Percentiles rank a stretch among this genome's conserved stretches.
These are phyloP conservation scores for Penicillium sp. DNA, from an alignment of 2,329 filamentous ascomycete species.

Conservation along the genomic window DNA sequence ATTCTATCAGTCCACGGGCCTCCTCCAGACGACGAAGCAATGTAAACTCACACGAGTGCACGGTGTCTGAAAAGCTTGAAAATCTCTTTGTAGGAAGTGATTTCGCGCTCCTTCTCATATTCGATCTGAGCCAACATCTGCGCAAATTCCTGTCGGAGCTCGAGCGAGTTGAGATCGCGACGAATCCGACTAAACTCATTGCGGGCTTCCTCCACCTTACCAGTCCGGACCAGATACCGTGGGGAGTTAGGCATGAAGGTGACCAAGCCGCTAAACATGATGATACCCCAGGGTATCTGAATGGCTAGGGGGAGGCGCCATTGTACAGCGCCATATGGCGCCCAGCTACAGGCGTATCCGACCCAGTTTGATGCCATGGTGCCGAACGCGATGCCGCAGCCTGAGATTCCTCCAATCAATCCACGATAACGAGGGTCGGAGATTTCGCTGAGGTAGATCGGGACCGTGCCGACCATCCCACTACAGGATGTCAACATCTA, in stretches of 20 bases:
- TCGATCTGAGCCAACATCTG: constrained; percentile 61
- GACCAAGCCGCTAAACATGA: constrained; percentile 58
- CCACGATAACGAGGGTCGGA: constrained; percentile 55
- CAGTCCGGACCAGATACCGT: constrained; percentile 57
- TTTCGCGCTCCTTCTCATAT: constrained; percentile 62
- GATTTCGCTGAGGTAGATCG: constrained; percentile 62
- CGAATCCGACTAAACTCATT: constrained; percentile 55
- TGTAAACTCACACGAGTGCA: constrained; percentile 50
- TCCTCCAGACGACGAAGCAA: not conserved
- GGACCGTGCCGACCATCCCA: constrained; percentile 57
- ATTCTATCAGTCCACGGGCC: constrained; percentile 16
- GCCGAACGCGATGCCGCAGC: constrained; percentile 60
- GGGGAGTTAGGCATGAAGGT: constrained; percentile 64
- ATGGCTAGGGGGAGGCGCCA: constrained; percentile 62
- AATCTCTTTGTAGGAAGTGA: constrained; percentile 58
- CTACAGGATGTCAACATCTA: constrained; percentile 29
- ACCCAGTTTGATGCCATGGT: constrained; percentile 64
- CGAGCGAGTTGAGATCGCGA: constrained; percentile 50
- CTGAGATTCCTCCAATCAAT: constrained; percentile 60
- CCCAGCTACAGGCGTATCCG: constrained; percentile 60
- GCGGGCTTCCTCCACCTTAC: constrained; percentile 55
- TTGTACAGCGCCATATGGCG: constrained; percentile 58
- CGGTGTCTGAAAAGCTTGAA: constrained; percentile 58
- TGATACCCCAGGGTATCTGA: constrained; percentile 61
- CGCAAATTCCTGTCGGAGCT: constrained; percentile 57